Conservation (phyloP, 805 yeast genomes). For the Spathaspora hagerdaliae region DNA sequence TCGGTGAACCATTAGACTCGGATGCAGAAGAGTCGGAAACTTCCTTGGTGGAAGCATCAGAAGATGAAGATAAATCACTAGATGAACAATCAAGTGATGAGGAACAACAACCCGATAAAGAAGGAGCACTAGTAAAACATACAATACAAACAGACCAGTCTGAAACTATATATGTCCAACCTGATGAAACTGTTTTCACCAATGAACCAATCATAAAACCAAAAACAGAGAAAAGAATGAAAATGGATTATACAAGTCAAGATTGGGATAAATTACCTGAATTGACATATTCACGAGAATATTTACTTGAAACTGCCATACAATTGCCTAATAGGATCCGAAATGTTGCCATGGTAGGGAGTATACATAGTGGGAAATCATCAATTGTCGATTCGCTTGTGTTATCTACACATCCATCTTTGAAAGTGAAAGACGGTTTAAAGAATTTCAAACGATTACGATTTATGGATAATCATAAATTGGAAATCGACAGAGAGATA, state of each 20-base stretch:
- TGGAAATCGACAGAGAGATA: constrained; percentile 70
- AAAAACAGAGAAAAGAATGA: constrained; percentile 23
- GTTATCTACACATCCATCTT: constrained; percentile 55
- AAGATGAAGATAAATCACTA: constrained; percentile 4
- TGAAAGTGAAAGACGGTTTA: constrained; percentile 18
- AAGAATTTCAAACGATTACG: constrained; percentile 46
- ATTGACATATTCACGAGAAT: constrained; percentile 58
- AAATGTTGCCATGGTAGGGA: constrained; percentile 77
- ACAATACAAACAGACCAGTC: constrained; percentile 2
- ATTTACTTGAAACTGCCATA: constrained; percentile 46
- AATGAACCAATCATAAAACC: constrained; percentile 20
- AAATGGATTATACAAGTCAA: constrained; percentile 29
- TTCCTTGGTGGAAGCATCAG: constrained; percentile 14
- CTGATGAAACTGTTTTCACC: constrained; percentile 17
- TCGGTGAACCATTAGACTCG: constrained; percentile 49
- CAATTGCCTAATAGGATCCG: constrained; percentile 60
- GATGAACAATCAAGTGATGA: constrained; percentile 1
- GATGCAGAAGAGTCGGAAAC: constrained; percentile 35
- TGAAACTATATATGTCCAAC: constrained; percentile 2
- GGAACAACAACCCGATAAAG: constrained; percentile 4
- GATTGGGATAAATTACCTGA: constrained; percentile 46
- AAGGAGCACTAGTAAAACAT: constrained; percentile 15
- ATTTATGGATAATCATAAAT: constrained; percentile 66
- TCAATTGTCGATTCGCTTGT: constrained; percentile 67
- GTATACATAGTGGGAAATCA: constrained; percentile 83